Conservation (phyloP, 2,329 filamentous ascomycete genomes). For the Annulohypoxylon truncatum region DNA sequence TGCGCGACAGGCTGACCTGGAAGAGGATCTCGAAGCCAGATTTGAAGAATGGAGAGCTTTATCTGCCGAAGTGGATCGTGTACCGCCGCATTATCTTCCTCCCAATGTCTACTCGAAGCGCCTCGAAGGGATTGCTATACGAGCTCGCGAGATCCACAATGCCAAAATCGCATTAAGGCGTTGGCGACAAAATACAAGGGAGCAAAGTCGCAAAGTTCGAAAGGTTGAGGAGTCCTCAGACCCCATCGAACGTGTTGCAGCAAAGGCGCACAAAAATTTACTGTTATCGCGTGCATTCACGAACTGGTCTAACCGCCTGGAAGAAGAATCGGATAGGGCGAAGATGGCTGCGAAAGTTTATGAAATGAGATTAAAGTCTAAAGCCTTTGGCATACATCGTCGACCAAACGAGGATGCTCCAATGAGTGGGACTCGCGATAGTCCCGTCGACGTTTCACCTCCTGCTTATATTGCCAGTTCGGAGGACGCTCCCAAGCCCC, state of each 20-base stretch:
- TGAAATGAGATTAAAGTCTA: conserved; percentile 49
- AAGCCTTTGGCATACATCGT: conserved; percentile 42
- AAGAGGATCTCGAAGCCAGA: conserved; percentile 40
- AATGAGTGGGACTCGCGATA: background rate
- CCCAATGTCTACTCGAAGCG: conserved; percentile 49
- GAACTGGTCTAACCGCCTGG: conserved; percentile 48
- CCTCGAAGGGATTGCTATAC: conserved; percentile 46
- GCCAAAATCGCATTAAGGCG: conserved; percentile 41
- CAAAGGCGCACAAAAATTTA: conserved; percentile 46
- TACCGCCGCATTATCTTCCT: conserved; percentile 39
- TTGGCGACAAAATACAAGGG: conserved; percentile 44
- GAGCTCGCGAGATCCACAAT: conserved; percentile 45
- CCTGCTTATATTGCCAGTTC: background rate
- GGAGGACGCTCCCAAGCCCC: background rate
- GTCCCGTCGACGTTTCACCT: conserved; percentile 8
- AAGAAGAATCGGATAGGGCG: conserved; percentile 47
- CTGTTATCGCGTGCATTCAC: conserved; percentile 48
- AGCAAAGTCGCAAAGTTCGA: conserved; percentile 33
- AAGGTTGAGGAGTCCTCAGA: conserved; percentile 41
- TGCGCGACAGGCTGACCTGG: conserved; percentile 43
- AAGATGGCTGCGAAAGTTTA: conserved; percentile 46
- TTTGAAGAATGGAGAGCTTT: conserved; percentile 46
- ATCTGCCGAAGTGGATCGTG: conserved; percentile 39
- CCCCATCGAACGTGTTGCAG: conserved; percentile 46
- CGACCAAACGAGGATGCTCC: conserved; percentile 1